Conservation (phyloP, 768 basidiomycete genomes). For the Xerocomellus amylosporus region DNA sequence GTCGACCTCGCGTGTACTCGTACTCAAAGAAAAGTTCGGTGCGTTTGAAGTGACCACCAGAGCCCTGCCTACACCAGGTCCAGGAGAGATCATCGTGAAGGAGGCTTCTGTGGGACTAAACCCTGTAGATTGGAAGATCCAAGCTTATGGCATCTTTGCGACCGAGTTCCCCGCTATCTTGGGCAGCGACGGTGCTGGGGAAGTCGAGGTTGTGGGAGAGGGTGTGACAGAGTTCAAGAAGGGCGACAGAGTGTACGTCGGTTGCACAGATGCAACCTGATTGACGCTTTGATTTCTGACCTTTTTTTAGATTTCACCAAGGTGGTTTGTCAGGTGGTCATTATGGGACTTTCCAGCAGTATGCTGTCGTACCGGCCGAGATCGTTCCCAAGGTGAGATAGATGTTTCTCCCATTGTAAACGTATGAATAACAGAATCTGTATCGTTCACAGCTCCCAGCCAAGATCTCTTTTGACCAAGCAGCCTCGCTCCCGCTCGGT, state of each 20-base stretch:
- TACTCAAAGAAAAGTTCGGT: slow-evolving; percentile 20
- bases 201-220: slow-evolving; percentile 39
- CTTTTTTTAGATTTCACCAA: slow-evolving; percentile 19
- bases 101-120: slow-evolving; percentile 41
- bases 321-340: neutral
- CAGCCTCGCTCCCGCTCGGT: slow-evolving; percentile 36
- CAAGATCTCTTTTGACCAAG: slow-evolving; percentile 27
- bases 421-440: neutral
- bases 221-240: slow-evolving; percentile 36
- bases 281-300: neutral
- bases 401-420: neutral
- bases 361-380: slow-evolving; percentile 24
- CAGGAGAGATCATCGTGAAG: slow-evolving; percentile 45
- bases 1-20: slow-evolving; percentile 16
- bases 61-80: slow-evolving; percentile 31
- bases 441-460: slow-evolving; percentile 35
- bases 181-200: slow-evolving; percentile 41
- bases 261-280: neutral
- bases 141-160: neutral
- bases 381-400: slow-evolving; percentile 11
- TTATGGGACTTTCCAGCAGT: slow-evolving; percentile 29
- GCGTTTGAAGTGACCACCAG: slow-evolving; percentile 12
- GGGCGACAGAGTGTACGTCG: slow-evolving; percentile 30
- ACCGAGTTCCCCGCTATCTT: slow-evolving; percentile 35
- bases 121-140: slow-evolving; percentile 41